These are phyloP conservation scores for Dryadomyces quercus-mongolicae DNA, from an alignment of 2,329 filamentous ascomycete genomes.

Conservation along the genomic window DNA sequence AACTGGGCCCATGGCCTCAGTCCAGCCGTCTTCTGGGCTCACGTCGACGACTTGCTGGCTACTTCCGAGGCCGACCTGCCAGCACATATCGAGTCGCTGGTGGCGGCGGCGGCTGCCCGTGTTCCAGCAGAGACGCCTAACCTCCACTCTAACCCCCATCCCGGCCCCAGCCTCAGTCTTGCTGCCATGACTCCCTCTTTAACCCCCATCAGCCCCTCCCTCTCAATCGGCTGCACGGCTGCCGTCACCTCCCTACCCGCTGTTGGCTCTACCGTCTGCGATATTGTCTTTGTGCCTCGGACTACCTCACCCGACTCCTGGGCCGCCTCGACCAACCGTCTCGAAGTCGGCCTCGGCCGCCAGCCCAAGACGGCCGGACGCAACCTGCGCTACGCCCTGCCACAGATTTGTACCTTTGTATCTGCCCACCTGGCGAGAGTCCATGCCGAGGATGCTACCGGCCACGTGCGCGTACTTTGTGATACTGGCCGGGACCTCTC, in stretches of 20 bases:
- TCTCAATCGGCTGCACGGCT: neutral
- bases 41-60: constrained; percentile 47
- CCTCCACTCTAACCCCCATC: no score
- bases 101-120: constrained; percentile 16
- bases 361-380: constrained; percentile 65
- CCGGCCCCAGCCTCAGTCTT: no score
- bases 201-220: constrained; percentile 1
- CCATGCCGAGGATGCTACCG: neutral
- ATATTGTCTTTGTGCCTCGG: constrained; percentile 29
- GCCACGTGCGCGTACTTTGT: constrained; percentile 52
- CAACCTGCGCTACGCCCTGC: constrained; percentile 63
- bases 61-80: constrained; percentile 54
- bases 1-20: constrained; percentile 81
- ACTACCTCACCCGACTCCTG: constrained; percentile 32
- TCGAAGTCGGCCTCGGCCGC: constrained; percentile 52
- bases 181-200: neutral
- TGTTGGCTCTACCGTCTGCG: constrained; percentile 5
- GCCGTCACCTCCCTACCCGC: neutral
- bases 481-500: constrained; percentile 70
- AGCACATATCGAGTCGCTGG: constrained; percentile 33
- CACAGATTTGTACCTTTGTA: constrained; percentile 47
- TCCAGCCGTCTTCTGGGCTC: constrained; percentile 65
- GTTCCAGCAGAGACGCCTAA: no score
- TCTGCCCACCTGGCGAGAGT: constrained; percentile 20
- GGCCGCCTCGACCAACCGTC: constrained; percentile 24